Evolutionary conservation across 495 filamentous ascomycete species (phyloP), one percentile per base, ranked within the genome.

Genomic region (Evansstolkia leycettana): DNA sequence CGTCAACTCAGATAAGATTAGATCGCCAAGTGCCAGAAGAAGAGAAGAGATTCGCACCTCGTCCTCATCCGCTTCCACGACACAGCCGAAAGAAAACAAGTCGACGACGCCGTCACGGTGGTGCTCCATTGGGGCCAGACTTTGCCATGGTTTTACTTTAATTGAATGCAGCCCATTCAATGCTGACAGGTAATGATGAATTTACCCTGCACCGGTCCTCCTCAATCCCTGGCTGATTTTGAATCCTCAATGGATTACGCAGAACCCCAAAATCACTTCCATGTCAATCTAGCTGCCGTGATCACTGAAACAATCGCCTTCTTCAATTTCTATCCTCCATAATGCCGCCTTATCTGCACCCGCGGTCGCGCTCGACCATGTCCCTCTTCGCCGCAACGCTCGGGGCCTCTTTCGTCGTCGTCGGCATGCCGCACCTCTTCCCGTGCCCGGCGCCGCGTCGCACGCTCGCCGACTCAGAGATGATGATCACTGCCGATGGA

Each of bases 361-460:
- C 90, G 5, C 77, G 85, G 47, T 94, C 87, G 33, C 79, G 84
- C 51, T 77, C 81, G 54, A 98, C 90, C 40, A 83, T 77, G 32
- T 85, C 86, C 17, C 79, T 98, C 17, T 98, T 98, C 65, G 84
- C 85, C 31, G 82, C 80, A n/a, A 95, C 87, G n/a, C 70, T 95
- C 24, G 64, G 82, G n/a, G 74, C 84, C 15, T 84, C 80, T 43
- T 92, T 98, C 53, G 69, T 94, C 43, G 84, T 95, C 38, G 90
- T 98, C 40, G 83, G 73, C 28, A 66, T 94, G 33, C 90, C 90
- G 17, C 90, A 98, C 50, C 49, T 92, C n/a, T 70, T 98, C 30
- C 90, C 90, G 1, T 98, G 90, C 57, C 90, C 90, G 3, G 80
- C 84, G 33, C 81, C 81, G n/a, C 70, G 80, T 40, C 65, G 76